These are phyloP conservation scores for Trypanosoma caninum DNA, from an alignment of 208 protist species.

Conservation along the genomic window DNA sequence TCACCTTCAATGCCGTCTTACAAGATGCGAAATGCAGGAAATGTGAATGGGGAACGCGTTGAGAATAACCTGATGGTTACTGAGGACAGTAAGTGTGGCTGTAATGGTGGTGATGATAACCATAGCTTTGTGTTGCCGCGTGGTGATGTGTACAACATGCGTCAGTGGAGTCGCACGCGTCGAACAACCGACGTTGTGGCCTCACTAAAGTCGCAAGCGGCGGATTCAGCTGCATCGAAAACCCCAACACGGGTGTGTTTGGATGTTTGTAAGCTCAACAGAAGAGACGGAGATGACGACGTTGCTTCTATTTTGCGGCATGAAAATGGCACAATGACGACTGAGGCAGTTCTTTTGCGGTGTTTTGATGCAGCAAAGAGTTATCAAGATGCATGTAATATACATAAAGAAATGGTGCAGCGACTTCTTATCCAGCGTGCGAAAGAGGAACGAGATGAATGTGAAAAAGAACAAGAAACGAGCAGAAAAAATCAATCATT, in stretches of 20 bases:
- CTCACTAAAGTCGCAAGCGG: background rate
- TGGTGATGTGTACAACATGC: constrained; percentile 6
- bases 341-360: background rate
- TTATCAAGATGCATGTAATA: constrained; percentile 19
- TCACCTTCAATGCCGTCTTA: too few relatives aligned
- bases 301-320: background rate
- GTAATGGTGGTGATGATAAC: background rate
- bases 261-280: background rate
- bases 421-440: background rate
- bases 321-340: background rate
- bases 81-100: too few relatives aligned
- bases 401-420: constrained; percentile 17
- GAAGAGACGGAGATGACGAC: background rate
- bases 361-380: constrained; percentile 17
- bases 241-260: background rate
- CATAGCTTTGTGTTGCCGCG: background rate
- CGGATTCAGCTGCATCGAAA: background rate
- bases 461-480: background rate
- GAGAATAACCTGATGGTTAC: too few relatives aligned
- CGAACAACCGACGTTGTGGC: background rate
- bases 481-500: background rate
- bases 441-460: constrained; percentile 9
- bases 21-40: too few relatives aligned
- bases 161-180: background rate
- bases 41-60: too few relatives aligned